Percentiles rank a stretch among this genome's conserved stretches.
phyloP scores from a whole-genome alignment of 2,329 filamentous ascomycete genomes.

The Cladosporium sp. region DNA sequence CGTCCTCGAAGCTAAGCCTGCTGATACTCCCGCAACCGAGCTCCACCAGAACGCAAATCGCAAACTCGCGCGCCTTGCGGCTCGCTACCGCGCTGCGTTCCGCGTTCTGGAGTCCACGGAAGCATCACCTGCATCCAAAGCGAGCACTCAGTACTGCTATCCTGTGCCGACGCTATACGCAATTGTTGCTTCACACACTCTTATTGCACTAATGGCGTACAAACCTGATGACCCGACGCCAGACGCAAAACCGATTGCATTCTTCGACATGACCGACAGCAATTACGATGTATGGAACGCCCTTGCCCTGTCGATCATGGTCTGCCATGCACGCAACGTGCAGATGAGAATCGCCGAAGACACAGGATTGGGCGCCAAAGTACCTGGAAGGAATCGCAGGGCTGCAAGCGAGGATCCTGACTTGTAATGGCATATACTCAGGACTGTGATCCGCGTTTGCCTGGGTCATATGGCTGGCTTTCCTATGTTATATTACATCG shows the following conservation, averaged over 20 bases:
- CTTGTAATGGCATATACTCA: background rate
- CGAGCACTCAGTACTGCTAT: constrained; percentile 19
- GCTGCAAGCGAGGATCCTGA: constrained; percentile 5
- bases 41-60: constrained; percentile 37
- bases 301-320: constrained; percentile 52
- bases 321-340: constrained; percentile 50
- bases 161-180: constrained; percentile 51
- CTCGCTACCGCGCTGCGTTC: constrained; percentile 39
- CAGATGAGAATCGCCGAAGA: constrained; percentile 43
- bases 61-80: constrained; percentile 42
- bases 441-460: background rate
- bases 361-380: constrained; percentile 21
- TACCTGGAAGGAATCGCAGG: background rate
- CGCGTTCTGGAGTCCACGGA: constrained; percentile 26
- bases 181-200: constrained; percentile 50
- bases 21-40: constrained; percentile 35
- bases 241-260: constrained; percentile 38
- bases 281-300: constrained; percentile 59
- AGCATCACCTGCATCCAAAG: constrained; percentile 18
- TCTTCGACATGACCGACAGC: constrained; percentile 50
- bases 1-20: constrained; percentile 39
- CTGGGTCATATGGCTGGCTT: background rate
- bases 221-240: constrained; percentile 35
- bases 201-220: constrained; percentile 51
- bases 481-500: background rate